Evolutionary conservation across 2,329 filamentous ascomycete species (phyloP).

Genomic region (Colletotrichum limetticola): DNA sequence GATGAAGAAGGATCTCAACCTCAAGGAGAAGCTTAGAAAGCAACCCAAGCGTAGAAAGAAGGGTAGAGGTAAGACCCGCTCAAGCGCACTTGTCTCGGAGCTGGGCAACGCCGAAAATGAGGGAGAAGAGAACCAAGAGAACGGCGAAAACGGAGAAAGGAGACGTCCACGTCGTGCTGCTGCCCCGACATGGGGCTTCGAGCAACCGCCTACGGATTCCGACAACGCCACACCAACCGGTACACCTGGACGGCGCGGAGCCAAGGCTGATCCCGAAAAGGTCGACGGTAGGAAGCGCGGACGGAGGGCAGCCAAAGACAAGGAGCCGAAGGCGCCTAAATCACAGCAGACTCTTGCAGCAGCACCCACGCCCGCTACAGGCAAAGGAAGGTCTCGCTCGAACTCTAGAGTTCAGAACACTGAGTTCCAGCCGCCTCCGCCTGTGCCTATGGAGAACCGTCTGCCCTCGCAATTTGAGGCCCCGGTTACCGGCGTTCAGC

Average conservation of each 20-base stretch:
- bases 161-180: conserved; percentile 71
- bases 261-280: conserved; percentile 57
- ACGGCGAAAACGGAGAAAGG: conserved; percentile 69
- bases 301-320: conserved; percentile 50
- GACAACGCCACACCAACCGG: conserved; percentile 68
- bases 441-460: conserved; percentile 53
- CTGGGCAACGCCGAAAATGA: conserved; percentile 70
- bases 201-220: conserved; percentile 67
- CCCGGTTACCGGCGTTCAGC: conserved; percentile 52
- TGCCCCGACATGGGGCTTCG: conserved; percentile 78
- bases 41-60: conserved; percentile 65
- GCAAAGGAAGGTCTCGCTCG: conserved; percentile 64
- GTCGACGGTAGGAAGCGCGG: conserved; percentile 53
- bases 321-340: conserved; percentile 54
- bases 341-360: conserved; percentile 54
- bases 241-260: conserved; percentile 66
- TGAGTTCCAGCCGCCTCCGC: conserved; percentile 52
- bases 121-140: conserved; percentile 65
- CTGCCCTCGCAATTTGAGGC: conserved; percentile 57
- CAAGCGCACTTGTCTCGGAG: conserved; percentile 74
- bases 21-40: conserved; percentile 80
- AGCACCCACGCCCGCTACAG: conserved; percentile 50
- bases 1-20: conserved; percentile 78
- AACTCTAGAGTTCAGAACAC: conserved; percentile 61
- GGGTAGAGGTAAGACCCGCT: conserved; percentile 66